Percentiles rank a stretch among this genome's conserved stretches.
phyloP scores from a whole-genome alignment of 352 stramenopile genomes.

The Plasmopara halstedii region DNA sequence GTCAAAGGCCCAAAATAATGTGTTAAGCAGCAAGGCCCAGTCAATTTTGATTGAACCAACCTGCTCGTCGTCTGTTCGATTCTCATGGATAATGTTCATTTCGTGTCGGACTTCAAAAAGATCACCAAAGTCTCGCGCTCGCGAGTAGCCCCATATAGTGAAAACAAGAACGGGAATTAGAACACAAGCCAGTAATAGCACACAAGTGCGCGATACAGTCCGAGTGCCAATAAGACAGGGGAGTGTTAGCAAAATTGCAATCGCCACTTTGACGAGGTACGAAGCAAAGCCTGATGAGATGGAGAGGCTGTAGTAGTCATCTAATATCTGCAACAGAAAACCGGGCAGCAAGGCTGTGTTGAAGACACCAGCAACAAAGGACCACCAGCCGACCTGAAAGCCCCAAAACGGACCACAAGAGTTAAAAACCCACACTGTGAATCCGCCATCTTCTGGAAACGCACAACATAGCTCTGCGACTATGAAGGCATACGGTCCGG shows the following conservation, averaged over 20 bases:
- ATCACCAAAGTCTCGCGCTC: slow-evolving; percentile 61
- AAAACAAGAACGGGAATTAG: slow-evolving; percentile 86
- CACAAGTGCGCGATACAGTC: slow-evolving; percentile 19
- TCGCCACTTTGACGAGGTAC: slow-evolving; percentile 26
- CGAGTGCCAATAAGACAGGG: slow-evolving; percentile 31
- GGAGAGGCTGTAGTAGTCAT: slow-evolving; percentile 24
- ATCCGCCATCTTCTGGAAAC: slow-evolving; percentile 70
- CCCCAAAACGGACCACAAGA: slow-evolving; percentile 73
- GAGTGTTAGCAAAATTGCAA: slow-evolving; percentile 26
- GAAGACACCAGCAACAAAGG: slow-evolving; percentile 59
- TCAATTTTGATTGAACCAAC: slow-evolving; percentile 35
- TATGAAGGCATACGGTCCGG: slow-evolving; percentile 47
- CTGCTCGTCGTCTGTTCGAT: slow-evolving; percentile 43
- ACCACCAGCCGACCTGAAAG: slow-evolving; percentile 79
- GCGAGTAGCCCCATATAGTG: slow-evolving; percentile 32
- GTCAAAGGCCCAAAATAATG: slow-evolving; percentile 92
- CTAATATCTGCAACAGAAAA: slow-evolving; percentile 28
- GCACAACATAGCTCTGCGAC: slow-evolving; percentile 59
- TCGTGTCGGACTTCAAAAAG: slow-evolving; percentile 85
- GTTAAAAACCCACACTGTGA: slow-evolving; percentile 60
- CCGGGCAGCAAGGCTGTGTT: slow-evolving; percentile 45
- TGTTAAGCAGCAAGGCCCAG: slow-evolving; percentile 85
- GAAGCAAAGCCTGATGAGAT: slow-evolving; percentile 15
- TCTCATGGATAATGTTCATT: slow-evolving; percentile 18
- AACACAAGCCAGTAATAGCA: slow-evolving; percentile 23